A percentile compares a stretch with the other conserved stretches of the same genome.
Conservation (phyloP, 495 filamentous ascomycete species). For the Clohesyomyces aquaticus region DNA sequence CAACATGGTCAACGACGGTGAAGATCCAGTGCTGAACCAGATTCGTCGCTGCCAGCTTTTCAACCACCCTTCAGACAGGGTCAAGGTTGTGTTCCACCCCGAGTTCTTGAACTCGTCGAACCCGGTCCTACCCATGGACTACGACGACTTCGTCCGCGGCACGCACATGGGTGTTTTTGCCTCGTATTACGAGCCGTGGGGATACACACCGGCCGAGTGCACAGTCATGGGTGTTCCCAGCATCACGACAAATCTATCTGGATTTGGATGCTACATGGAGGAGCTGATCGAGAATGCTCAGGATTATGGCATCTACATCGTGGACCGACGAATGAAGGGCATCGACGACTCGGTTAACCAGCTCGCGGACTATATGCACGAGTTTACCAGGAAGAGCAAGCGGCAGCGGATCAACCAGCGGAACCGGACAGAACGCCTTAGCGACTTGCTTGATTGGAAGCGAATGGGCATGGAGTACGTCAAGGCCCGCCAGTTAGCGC, state of each 20-base stretch:
- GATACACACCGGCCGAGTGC: constrained; percentile 97
- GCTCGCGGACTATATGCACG: constrained; percentile 88
- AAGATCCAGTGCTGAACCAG: constrained; percentile 95
- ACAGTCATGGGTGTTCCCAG: constrained; percentile 99
- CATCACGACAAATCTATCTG: constrained; percentile 97
- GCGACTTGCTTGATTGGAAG: constrained; percentile 97
- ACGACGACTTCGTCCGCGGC: constrained; percentile 97
- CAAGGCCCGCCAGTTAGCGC: constrained; percentile 90
- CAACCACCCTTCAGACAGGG: constrained; percentile 90
- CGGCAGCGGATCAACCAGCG: constrained; percentile 97
- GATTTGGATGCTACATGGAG: constrained; percentile 99
- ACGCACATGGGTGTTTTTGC: constrained; percentile 94
- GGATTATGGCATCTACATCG: constrained; percentile 98
- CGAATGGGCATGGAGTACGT: constrained; percentile 99
- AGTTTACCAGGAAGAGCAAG: constrained; percentile 91
- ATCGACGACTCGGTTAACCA: constrained; percentile 98
- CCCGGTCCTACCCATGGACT: constrained; percentile 92
- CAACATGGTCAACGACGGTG: constrained; percentile 94
- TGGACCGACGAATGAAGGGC: constrained; percentile 92
- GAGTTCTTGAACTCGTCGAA: constrained; percentile 96
- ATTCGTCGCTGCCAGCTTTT: constrained; percentile 95
- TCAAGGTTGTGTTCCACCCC: constrained; percentile 97
- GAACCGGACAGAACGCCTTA: constrained; percentile 94
- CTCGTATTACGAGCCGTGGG: constrained; percentile 99
- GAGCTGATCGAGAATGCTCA: constrained; percentile 96